These are phyloP conservation scores for Podospora appendiculata DNA, from an alignment of 495 filamentous ascomycete genomes.

Conservation along the genomic window DNA sequence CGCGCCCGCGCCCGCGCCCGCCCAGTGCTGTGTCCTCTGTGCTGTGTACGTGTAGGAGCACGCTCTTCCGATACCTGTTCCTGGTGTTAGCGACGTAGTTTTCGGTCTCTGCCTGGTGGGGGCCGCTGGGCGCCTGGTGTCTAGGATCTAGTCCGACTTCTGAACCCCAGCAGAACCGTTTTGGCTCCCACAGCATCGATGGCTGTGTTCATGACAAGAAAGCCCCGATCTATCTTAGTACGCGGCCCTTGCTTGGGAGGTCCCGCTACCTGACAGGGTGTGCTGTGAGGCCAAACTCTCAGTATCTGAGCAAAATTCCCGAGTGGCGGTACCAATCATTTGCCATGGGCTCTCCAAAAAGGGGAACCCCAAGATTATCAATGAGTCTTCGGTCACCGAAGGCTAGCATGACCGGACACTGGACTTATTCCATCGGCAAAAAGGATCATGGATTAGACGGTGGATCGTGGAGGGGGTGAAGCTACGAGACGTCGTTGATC, in stretches of 20 bases:
- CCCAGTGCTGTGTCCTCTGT: not conserved
- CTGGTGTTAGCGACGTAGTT: conserved; percentile 7
- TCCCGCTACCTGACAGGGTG: conserved; percentile 16
- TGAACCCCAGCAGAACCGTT: not conserved
- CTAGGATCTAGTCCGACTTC: not conserved
- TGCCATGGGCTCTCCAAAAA: conserved; percentile 23
- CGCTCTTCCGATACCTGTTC: conserved; percentile 1
- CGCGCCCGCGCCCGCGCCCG: not conserved
- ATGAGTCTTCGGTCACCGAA: conserved; percentile 37
- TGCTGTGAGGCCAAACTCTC: conserved; percentile 50
- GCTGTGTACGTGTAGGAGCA: not conserved
- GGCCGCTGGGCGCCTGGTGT: not conserved
- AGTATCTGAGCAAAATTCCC: conserved; percentile 9
- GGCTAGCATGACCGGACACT: conserved; percentile 20
- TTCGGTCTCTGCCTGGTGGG: not conserved
- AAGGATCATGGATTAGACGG: conserved; percentile 15
- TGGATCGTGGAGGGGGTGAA: conserved; percentile 8
- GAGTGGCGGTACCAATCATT: conserved; percentile 34
- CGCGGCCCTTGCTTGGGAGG: conserved; percentile 15
- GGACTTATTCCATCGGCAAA: conserved; percentile 25
- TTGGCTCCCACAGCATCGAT: conserved; percentile 1
- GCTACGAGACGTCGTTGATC: conserved; percentile 1
- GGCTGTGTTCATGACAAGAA: conserved; percentile 2
- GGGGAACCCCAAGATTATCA: conserved; percentile 33
- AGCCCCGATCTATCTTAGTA: conserved; percentile 4